Conservation (phyloP, 495 filamentous ascomycete genomes). For the Neurospora cerealis region DNA sequence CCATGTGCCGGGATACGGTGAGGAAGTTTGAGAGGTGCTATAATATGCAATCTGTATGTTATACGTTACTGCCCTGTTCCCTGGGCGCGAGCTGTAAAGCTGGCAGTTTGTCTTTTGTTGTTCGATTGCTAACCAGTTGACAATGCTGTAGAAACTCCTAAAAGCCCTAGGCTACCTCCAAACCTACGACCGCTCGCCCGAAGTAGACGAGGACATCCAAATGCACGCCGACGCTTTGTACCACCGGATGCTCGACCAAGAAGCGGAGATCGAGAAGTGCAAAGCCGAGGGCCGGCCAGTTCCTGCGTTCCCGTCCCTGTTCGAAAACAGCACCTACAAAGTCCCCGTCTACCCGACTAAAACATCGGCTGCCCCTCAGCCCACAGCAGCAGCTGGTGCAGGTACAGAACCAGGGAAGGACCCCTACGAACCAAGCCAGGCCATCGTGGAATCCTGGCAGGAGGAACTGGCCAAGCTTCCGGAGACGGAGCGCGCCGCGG, state of each 20-base stretch:
- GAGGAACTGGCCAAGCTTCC: constrained; percentile 48
- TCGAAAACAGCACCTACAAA: constrained; percentile 25
- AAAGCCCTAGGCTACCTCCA: constrained; percentile 85
- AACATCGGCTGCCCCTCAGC: constrained; percentile 10
- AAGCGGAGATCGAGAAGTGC: constrained; percentile 56
- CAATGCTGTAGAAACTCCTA: constrained; percentile 57
- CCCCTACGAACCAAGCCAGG: constrained; percentile 20
- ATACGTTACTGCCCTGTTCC: not conserved
- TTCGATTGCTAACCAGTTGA: not conserved
- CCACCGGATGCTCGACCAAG: constrained; percentile 72
- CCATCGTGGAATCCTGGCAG: constrained; percentile 34
- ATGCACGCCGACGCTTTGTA: constrained; percentile 90
- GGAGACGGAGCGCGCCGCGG: constrained; percentile 53
- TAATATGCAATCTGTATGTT: constrained; percentile 62
- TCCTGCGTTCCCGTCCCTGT: constrained; percentile 37
- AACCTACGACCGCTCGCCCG: constrained; percentile 47
- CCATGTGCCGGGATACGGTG: constrained; percentile 66
- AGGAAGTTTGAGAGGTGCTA: constrained; percentile 69
- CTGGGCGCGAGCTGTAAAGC: not conserved
- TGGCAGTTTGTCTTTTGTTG: not conserved
- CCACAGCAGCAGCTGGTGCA: constrained; percentile 1
- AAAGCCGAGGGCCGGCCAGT: constrained; percentile 47
- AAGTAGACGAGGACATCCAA: constrained; percentile 81
- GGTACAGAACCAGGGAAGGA: not conserved
- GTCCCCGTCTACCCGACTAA: constrained; percentile 6